Evolutionary conservation across 352 stramenopile genomes (phyloP).

Genomic region (Globisporangium splendens): DNA sequence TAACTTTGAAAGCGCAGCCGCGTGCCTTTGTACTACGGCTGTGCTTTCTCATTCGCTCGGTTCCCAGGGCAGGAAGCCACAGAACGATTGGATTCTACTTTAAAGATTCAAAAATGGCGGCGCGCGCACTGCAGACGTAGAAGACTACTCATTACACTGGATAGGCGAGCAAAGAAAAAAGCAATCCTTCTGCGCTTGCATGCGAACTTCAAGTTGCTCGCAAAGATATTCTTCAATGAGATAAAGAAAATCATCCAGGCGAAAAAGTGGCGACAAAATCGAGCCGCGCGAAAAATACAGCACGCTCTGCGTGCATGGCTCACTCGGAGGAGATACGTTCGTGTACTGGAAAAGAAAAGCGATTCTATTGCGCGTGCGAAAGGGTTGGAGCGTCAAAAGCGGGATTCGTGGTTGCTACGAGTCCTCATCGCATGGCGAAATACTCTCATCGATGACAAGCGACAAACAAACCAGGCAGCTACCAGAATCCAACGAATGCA

Average conservation of each 20-base stretch:
- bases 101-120: constrained; percentile 43
- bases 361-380: constrained; percentile 10
- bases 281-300: constrained; percentile 48
- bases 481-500: constrained; percentile 51
- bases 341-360: constrained; percentile 31
- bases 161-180: constrained; percentile 32
- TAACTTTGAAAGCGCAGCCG: constrained; percentile 37
- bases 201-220: constrained; percentile 37
- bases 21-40: constrained; percentile 41
- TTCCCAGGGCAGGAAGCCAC: constrained; percentile 29
- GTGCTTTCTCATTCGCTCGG: constrained; percentile 41
- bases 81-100: constrained; percentile 14
- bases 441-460: constrained; percentile 9
- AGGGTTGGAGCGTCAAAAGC: constrained; percentile 12
- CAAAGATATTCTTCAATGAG: constrained; percentile 43
- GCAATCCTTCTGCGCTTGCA: constrained; percentile 38
- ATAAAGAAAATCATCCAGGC: constrained; percentile 28
- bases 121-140: constrained; percentile 17
- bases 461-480: constrained; percentile 23
- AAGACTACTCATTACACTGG: constrained; percentile 22
- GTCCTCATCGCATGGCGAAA: constrained; percentile 24
- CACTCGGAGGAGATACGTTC: constrained; percentile 38
- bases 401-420: constrained; percentile 13
- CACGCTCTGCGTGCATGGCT: constrained; percentile 35
- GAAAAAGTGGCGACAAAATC: constrained; percentile 30